phyloP scores from a whole-genome alignment of 768 basidiomycete genomes.

The Podaxis sp. region DNA sequence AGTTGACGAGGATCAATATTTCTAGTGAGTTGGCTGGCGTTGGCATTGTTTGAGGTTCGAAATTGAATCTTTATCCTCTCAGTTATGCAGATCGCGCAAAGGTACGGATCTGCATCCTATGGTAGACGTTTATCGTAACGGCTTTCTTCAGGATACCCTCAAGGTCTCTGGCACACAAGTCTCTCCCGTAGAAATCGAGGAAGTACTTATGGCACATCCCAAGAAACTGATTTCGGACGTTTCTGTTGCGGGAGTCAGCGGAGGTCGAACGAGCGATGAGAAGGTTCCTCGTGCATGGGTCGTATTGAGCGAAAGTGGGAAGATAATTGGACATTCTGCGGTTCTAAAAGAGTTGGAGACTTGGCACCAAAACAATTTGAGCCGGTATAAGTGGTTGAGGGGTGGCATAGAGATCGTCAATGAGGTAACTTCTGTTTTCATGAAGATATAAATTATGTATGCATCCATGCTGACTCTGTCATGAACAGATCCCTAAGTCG shows the following conservation, averaged over 20 bases:
- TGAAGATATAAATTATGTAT: background rate
- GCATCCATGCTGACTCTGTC: background rate
- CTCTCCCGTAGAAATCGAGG: constrained; percentile 78
- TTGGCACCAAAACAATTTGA: constrained; percentile 64
- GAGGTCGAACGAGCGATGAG: constrained; percentile 69
- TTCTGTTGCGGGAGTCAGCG: constrained; percentile 70
- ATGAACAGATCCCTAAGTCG: constrained; percentile 65
- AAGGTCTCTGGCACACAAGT: constrained; percentile 81
- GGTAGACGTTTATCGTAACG: background rate
- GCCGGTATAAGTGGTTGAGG: constrained; percentile 74
- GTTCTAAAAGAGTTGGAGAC: constrained; percentile 48
- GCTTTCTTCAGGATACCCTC: constrained; percentile 57
- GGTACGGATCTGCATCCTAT: constrained; percentile 32
- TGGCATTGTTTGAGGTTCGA: background rate
- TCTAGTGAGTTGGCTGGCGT: constrained; percentile 51
- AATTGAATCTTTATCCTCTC: background rate
- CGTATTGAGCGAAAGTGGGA: constrained; percentile 58
- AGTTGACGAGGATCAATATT: constrained; percentile 55
- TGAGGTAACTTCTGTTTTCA: constrained; percentile 41
- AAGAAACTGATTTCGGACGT: constrained; percentile 62
- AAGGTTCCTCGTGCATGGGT: constrained; percentile 78
- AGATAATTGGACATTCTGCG: constrained; percentile 39
- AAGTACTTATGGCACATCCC: constrained; percentile 63
- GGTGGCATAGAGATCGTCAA: constrained; percentile 69
- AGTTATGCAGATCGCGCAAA: constrained; percentile 77